These are phyloP conservation scores for Xylaria flabelliformis DNA, from an alignment of 495 filamentous ascomycete genomes.

Conservation along the genomic window DNA sequence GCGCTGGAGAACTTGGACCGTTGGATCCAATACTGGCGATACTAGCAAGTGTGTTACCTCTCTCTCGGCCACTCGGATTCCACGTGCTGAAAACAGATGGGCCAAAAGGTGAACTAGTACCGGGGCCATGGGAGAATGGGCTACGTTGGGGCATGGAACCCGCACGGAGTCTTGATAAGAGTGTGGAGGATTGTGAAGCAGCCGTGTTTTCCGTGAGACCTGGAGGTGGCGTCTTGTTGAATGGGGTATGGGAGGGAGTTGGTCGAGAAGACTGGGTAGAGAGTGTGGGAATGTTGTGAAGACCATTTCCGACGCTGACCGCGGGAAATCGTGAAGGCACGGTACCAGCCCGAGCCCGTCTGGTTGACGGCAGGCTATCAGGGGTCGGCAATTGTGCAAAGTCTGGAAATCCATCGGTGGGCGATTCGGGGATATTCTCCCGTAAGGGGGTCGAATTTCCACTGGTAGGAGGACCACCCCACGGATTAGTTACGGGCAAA, in stretches of 20 bases:
- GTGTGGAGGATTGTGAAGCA: slow-evolving; percentile 66
- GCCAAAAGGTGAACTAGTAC: slow-evolving; percentile 74
- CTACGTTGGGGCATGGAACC: slow-evolving; percentile 94
- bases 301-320: slow-evolving; percentile 62
- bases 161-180: slow-evolving; percentile 86
- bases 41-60: slow-evolving; percentile 84
- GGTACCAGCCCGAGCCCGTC: slow-evolving; percentile 89
- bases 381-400: slow-evolving; percentile 69
- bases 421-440: slow-evolving; percentile 97
- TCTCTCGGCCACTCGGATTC: slow-evolving; percentile 75
- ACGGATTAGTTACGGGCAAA: slow-evolving; percentile 76
- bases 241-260: slow-evolving; percentile 90
- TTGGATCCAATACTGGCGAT: slow-evolving; percentile 78
- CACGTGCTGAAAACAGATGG: slow-evolving; percentile 86
- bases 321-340: slow-evolving; percentile 92
- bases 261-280: slow-evolving; percentile 84
- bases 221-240: slow-evolving; percentile 74
- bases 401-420: slow-evolving; percentile 93
- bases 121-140: slow-evolving; percentile 64
- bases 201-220: slow-evolving; percentile 69
- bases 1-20: slow-evolving; percentile 83
- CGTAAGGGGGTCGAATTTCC: slow-evolving; percentile 94
- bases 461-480: slow-evolving; percentile 90
- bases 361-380: slow-evolving; percentile 62
- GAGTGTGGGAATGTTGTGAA: slow-evolving; percentile 67